Conservation (phyloP, 192 early-diverging fungal species). For the Coemansia sp. region DNA sequence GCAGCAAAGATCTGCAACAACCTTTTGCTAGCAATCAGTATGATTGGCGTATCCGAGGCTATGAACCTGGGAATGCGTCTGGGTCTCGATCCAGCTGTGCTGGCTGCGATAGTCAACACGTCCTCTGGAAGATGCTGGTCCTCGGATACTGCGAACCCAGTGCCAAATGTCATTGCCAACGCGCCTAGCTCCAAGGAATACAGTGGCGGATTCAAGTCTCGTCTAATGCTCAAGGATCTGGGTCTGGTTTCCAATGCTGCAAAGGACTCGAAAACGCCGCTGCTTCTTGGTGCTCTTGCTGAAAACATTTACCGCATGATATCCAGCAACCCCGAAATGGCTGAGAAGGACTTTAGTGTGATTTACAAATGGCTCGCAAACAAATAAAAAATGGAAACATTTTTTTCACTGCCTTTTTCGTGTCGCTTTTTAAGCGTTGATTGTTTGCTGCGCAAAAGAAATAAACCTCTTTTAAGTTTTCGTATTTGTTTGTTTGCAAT, state of each 20-base stretch:
- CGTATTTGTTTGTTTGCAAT: conserved; percentile 11
- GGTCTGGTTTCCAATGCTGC: conserved; percentile 88
- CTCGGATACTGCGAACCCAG: conserved; percentile 89
- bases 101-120: conserved; percentile 86
- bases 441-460: not conserved
- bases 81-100: conserved; percentile 83
- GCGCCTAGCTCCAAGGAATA: conserved; percentile 81
- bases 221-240: conserved; percentile 92
- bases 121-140: conserved; percentile 91
- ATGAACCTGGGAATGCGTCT: conserved; percentile 87
- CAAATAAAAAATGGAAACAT: not conserved
- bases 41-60: conserved; percentile 90
- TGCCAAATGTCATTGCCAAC: conserved; percentile 75
- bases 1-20: conserved; percentile 98
- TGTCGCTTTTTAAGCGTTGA: not conserved
- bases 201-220: conserved; percentile 85
- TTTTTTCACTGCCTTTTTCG: too few relatives aligned
- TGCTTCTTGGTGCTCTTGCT: conserved; percentile 72
- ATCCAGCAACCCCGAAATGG: conserved; percentile 61
- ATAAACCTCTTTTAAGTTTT: not conserved
- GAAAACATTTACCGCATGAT: conserved; percentile 83
- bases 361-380: conserved; percentile 59
- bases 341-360: conserved; percentile 81
- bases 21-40: conserved; percentile 90
- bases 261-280: conserved; percentile 71